Percentiles rank a stretch among this genome's conserved stretches.
phyloP scores from a whole-genome alignment of 2,329 filamentous ascomycete genomes.

The Penicillium frequentans region DNA sequence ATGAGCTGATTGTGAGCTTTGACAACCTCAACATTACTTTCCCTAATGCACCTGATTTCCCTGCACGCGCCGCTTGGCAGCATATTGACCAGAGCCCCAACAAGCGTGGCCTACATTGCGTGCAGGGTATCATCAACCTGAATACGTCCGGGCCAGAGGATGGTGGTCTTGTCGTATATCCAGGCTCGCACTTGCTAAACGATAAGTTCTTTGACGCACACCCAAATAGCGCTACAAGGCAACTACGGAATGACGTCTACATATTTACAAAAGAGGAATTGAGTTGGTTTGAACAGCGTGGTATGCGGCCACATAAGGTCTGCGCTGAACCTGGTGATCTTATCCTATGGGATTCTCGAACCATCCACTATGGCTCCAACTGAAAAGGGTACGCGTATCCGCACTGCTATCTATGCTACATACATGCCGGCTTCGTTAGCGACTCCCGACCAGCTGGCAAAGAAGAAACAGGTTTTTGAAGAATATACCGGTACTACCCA shows the following conservation, averaged over 20 bases:
- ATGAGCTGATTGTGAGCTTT: neutral
- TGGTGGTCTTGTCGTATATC: slow-evolving; percentile 31
- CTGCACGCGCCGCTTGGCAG: neutral
- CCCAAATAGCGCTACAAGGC: no score
- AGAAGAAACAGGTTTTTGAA: slow-evolving; percentile 28
- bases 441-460: slow-evolving; percentile 20
- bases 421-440: slow-evolving; percentile 22
- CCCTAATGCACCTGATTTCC: neutral
- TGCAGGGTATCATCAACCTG: slow-evolving; percentile 29
- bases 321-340: slow-evolving; percentile 42
- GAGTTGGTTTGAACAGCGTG: neutral
- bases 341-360: slow-evolving; percentile 47
- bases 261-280: neutral
- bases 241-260: neutral
- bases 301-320: slow-evolving; percentile 29
- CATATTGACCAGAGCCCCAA: neutral
- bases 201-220: neutral
- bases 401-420: slow-evolving; percentile 22
- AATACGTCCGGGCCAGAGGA: slow-evolving; percentile 22
- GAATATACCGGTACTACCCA: slow-evolving; percentile 25
- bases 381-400: neutral
- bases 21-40: slow-evolving; percentile 1
- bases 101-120: neutral
- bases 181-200: slow-evolving; percentile 10
- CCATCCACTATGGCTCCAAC: slow-evolving; percentile 30